These are phyloP conservation scores for Tephrocybe sp. DNA, from an alignment of 768 basidiomycete genomes.

Conservation along the genomic window DNA sequence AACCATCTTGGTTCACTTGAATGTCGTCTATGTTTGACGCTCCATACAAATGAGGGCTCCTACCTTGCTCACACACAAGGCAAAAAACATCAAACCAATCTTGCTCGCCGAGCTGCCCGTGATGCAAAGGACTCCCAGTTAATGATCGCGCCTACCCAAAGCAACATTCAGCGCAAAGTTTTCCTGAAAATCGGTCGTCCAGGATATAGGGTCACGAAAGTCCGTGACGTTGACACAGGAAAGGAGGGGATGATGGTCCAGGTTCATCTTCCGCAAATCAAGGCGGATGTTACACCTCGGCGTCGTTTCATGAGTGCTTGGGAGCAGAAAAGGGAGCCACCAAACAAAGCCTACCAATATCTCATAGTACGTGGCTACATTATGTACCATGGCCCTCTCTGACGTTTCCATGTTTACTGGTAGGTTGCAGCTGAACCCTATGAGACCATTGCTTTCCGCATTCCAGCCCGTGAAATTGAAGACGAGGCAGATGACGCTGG, in stretches of 20 bases:
- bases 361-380: conserved; percentile 71
- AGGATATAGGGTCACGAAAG: conserved; percentile 95
- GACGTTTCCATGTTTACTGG: conserved; percentile 29
- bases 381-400: neutral
- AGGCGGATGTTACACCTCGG: conserved; percentile 78
- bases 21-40: conserved; percentile 95
- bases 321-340: conserved; percentile 94
- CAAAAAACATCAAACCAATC: conserved; percentile 98
- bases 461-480: conserved; percentile 96
- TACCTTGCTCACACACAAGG: conserved; percentile 99
- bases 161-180: conserved; percentile 83
- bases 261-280: conserved; percentile 94
- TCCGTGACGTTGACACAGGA: conserved; percentile 85
- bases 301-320: conserved; percentile 96
- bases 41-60: conserved; percentile 99
- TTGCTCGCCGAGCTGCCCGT: conserved; percentile 94
- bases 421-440: conserved; percentile 99
- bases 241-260: conserved; percentile 98
- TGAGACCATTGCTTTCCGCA: conserved; percentile 98
- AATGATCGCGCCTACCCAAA: conserved; percentile 83
- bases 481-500: conserved; percentile 89
- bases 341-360: conserved; percentile 97
- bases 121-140: conserved; percentile 94
- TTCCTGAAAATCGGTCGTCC: conserved; percentile 98
- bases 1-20: conserved; percentile 98